These are phyloP conservation scores for Coemansia brasiliensis DNA, from an alignment of 192 early-diverging fungal genomes.

Conservation along the genomic window DNA sequence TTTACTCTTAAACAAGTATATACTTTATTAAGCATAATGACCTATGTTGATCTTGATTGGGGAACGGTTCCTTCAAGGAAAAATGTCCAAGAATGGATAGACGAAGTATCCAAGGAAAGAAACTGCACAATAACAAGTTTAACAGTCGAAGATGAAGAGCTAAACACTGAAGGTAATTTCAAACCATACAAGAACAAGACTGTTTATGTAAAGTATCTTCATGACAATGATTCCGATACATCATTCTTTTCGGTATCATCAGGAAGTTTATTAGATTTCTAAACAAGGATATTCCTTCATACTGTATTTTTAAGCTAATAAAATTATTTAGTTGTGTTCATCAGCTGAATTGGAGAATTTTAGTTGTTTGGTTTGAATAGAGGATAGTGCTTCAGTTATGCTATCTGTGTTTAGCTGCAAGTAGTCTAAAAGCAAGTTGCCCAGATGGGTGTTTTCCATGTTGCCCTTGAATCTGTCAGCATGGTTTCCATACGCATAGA, in stretches of 20 bases:
- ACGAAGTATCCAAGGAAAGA: not conserved
- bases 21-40: not conserved
- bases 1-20: too few species aligned
- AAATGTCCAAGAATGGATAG: not conserved
- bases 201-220: not conserved
- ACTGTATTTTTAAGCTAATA: too few species aligned
- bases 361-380: not conserved
- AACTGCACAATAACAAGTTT: not conserved
- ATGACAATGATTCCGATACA: not conserved
- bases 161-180: not conserved
- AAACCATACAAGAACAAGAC: not conserved
- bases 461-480: constrained; percentile 55
- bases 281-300: too few species aligned
- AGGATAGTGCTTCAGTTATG: constrained; percentile 49
- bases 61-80: not conserved
- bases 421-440: constrained; percentile 57
- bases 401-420: constrained; percentile 56
- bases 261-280: too few species aligned
- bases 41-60: not conserved
- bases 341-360: not conserved
- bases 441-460: constrained; percentile 71
- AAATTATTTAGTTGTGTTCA: constrained; percentile 11
- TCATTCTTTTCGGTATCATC: too few species aligned
- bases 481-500: constrained; percentile 62
- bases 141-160: not conserved